These are phyloP conservation scores for Allium fistulosum DNA, from an alignment of 106 monocot species.

Conservation along the genomic window DNA sequence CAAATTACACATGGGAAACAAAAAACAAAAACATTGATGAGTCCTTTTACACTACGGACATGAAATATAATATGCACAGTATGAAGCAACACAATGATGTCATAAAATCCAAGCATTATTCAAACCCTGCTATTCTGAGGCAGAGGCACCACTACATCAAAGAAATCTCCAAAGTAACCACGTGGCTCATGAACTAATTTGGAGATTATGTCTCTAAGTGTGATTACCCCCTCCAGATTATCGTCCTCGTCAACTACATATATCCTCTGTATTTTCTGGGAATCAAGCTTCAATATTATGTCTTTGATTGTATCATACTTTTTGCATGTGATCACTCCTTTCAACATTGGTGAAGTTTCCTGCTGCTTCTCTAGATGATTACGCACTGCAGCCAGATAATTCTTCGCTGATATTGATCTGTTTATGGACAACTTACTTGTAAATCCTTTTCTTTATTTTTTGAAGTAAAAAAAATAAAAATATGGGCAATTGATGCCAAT, in stretches of 20 bases:
- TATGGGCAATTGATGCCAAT: no score
- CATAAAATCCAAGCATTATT: background rate
- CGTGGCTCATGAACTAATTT: slow-evolving; percentile 91
- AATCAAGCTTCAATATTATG: slow-evolving; percentile 64
- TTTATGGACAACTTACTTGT: background rate
- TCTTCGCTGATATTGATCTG: slow-evolving; percentile 81
- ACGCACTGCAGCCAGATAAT: slow-evolving; percentile 64
- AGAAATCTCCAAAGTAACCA: slow-evolving; percentile 93
- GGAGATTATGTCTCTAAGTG: slow-evolving; percentile 91
- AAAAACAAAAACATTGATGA: no score
- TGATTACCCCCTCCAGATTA: slow-evolving; percentile 75
- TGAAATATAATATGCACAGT: no score
- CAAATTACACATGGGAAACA: no score
- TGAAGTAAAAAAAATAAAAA: no score
- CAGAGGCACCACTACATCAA: slow-evolving; percentile 84
- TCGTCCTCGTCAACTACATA: slow-evolving; percentile 65
- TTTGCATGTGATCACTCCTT: slow-evolving; percentile 69
- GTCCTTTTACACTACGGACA: no score
- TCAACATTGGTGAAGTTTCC: slow-evolving; percentile 54
- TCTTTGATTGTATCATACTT: slow-evolving; percentile 69
- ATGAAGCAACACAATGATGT: no score
- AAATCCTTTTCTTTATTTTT: no score
- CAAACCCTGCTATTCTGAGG: slow-evolving; percentile 77
- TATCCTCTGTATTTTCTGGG: slow-evolving; percentile 66
- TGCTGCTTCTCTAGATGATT: slow-evolving; percentile 49